Evolutionary conservation across 345 rosid species (phyloP), one percentile per base, ranked within the genome.

Genomic region (Lepidium aucheri): DNA sequence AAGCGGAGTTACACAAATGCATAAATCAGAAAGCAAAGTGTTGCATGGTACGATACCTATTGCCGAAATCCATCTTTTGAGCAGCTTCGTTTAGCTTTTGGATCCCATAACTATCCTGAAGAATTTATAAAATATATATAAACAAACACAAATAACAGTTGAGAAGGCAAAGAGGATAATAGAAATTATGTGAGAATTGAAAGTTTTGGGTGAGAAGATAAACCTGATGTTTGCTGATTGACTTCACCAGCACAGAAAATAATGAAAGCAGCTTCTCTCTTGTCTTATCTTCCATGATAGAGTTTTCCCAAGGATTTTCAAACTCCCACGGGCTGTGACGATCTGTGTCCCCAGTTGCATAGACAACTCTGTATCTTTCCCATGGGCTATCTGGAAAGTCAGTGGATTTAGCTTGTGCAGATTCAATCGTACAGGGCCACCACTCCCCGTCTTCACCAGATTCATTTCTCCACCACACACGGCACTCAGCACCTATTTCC

Each of bases 321-420:
- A 94, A 83, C 80, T 94, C 97, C 99, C 99, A 94, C 42, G 97
- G 91, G 76, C 96, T 87, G 79, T 94, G 97, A 5, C 26, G 74
- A 56, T 71, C 81, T n/a, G 58, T 65, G 52, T 84, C 80, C 22
- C 83, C 94, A 60, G 75, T 78, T 71, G 68, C 76, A 59, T 94
- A 94, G 43, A 32, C 73, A 17, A 94, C 69, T 7, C 34, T 53
- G 69, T 80, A 94, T 62, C 84, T 85, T 71, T 94, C 99, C 99
- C 99, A 94, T 43, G 97, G 99, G 81, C 97, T 90, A 53, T 83
- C 84, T 4, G 89, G 88, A 69, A 94, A 90, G 17, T 94, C 91
- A 7, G 36, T 17, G 34, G 93, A 85, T 73, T 86, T 90, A 28
- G 85, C 78, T 70, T 75, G 74, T 2, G 80, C 69, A 71, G 84